A percentile compares a stretch with the other conserved stretches of the same genome.
These are phyloP conservation scores for Papiliotrema nemorosa DNA, from an alignment of 1,284 basidiomycete genomes.

Conservation along the genomic window DNA sequence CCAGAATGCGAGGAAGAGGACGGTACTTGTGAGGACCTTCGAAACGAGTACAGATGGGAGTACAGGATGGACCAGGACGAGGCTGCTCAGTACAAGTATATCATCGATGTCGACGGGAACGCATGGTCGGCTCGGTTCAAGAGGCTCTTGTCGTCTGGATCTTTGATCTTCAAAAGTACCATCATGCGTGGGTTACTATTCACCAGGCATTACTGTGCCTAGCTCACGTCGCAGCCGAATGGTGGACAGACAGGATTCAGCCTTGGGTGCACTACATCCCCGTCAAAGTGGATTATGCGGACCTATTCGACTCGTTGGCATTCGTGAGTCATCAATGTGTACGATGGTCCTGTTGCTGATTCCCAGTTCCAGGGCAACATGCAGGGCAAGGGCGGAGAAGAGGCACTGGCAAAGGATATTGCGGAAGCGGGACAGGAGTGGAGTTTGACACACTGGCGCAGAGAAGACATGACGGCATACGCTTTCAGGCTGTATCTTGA, in stretches of 20 bases:
- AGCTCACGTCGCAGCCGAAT: constrained; percentile 32
- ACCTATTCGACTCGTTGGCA: constrained; percentile 46
- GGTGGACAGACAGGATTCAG: constrained; percentile 51
- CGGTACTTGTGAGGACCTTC: constrained; percentile 39
- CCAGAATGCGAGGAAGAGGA: constrained; percentile 38
- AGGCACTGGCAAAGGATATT: constrained; percentile 46
- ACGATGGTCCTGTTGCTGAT: background rate
- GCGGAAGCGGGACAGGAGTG: constrained; percentile 46
- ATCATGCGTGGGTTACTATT: constrained; percentile 29
- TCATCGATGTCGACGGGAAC: constrained; percentile 58
- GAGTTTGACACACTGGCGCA: constrained; percentile 43
- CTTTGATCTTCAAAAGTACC: constrained; percentile 43
- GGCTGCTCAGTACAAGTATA: constrained; percentile 33
- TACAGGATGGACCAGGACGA: constrained; percentile 24
- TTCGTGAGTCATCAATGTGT: constrained; percentile 30
- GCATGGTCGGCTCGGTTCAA: constrained; percentile 65
- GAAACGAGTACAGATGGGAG: constrained; percentile 25
- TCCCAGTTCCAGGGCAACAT: background rate
- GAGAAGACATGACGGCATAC: constrained; percentile 46
- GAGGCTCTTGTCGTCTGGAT: constrained; percentile 38
- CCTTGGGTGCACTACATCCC: constrained; percentile 52
- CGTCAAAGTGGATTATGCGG: constrained; percentile 50
- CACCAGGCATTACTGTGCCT: background rate
- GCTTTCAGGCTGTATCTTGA: constrained; percentile 45
- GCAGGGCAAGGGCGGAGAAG: constrained; percentile 28